phyloP scores from a whole-genome alignment of 2,329 filamentous ascomycete species.

The Coniochaeta ligniaria region DNA sequence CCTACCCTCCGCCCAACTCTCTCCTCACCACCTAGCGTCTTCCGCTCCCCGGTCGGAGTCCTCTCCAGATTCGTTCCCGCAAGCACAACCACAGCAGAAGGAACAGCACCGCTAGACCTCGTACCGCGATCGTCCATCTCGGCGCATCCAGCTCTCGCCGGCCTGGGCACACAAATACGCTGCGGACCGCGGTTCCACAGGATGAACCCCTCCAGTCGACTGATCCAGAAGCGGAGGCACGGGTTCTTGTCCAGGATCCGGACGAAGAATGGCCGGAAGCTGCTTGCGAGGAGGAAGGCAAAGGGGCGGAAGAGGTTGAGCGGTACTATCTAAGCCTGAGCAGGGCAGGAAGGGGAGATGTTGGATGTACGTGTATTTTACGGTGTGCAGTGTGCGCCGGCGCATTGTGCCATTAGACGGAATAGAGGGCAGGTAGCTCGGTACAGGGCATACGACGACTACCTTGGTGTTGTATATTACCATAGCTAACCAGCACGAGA shows the following conservation, averaged over 20 bases:
- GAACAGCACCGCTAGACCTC: conserved; percentile 28
- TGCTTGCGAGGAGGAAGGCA: conserved; percentile 39
- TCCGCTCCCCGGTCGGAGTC: conserved; percentile 16
- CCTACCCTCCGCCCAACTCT: conserved; percentile 42
- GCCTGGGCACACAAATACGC: conserved; percentile 38
- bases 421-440: background rate
- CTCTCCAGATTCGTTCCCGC: conserved; percentile 19
- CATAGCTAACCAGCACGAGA: background rate
- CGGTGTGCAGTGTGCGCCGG: background rate
- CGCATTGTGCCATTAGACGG: background rate
- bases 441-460: background rate
- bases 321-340: conserved; percentile 17
- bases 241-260: conserved; percentile 47
- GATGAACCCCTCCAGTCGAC: conserved; percentile 45
- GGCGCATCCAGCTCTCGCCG: conserved; percentile 43
- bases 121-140: conserved; percentile 39
- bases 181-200: conserved; percentile 49
- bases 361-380: background rate
- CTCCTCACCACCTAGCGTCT: conserved; percentile 22
- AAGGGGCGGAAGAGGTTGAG: conserved; percentile 43
- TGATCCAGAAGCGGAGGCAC: conserved; percentile 52
- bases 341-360: background rate
- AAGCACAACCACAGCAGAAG: conserved; percentile 8
- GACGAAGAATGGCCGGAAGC: conserved; percentile 44
- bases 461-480: background rate